Evolutionary conservation across 345 rosid species (phyloP).

Genomic region (Garcia nutans): DNA sequence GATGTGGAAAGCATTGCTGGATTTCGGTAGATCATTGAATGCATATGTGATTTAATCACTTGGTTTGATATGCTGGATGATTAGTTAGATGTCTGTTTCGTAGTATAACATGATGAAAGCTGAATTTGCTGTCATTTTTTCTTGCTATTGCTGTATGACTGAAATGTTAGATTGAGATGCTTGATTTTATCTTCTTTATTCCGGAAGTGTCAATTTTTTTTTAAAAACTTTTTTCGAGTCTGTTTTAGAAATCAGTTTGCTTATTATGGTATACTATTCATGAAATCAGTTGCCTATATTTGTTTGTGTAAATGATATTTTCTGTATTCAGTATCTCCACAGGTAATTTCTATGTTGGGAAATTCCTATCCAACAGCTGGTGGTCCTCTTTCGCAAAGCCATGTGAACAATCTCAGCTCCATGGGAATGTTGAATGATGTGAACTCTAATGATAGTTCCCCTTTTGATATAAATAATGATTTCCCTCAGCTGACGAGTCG

Average conservation of each 20-base stretch:
- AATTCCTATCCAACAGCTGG: conserved; percentile 73
- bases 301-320: conserved; percentile 21
- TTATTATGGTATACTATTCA: background rate
- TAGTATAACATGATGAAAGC: background rate
- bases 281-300: conserved; percentile 10
- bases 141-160: background rate
- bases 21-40: background rate
- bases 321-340: conserved; percentile 77
- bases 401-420: conserved; percentile 76
- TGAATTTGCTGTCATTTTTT: background rate
- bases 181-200: background rate
- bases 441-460: conserved; percentile 77
- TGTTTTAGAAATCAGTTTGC: background rate
- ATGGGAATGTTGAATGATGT: conserved; percentile 87
- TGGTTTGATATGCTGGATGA: background rate
- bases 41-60: background rate
- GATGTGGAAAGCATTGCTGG: background rate
- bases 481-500: conserved; percentile 93
- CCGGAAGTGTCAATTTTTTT: background rate
- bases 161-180: background rate
- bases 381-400: conserved; percentile 85
- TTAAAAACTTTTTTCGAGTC: background rate
- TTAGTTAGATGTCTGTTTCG: background rate
- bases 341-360: conserved; percentile 82
- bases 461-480: conserved; percentile 90